Conservation (phyloP, 768 basidiomycete species). For the Sporobolomyces pararoseus region DNA sequence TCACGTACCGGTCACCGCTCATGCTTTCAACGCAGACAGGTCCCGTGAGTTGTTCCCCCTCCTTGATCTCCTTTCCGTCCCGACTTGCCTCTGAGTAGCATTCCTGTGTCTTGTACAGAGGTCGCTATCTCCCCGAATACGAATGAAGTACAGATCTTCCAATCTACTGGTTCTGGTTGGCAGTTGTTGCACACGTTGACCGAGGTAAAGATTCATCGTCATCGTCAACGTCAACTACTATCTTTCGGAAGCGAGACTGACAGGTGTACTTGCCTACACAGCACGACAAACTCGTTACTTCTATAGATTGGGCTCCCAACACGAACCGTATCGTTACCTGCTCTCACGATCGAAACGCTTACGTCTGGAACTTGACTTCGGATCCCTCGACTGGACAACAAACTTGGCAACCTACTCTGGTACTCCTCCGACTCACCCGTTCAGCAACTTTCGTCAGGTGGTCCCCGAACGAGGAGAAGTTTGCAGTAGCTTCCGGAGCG, state of each 20-base stretch:
- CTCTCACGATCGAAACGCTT: slow-evolving; percentile 98
- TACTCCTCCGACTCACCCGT: slow-evolving; percentile 86
- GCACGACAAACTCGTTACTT: slow-evolving; percentile 97
- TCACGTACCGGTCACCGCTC: slow-evolving; percentile 71
- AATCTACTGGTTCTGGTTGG: slow-evolving; percentile 66
- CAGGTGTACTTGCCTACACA: too few species aligned
- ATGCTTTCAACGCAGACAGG: slow-evolving; percentile 85
- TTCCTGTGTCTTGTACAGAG: slow-evolving; percentile 56
- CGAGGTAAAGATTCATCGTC: too few species aligned
- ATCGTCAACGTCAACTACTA: too few species aligned
- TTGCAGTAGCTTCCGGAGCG: slow-evolving; percentile 95
- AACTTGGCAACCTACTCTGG: slow-evolving; percentile 94
- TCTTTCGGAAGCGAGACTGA: too few species aligned
- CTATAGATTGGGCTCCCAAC: slow-evolving; percentile 96
- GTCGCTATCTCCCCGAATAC: slow-evolving; percentile 86
- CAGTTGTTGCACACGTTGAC: slow-evolving; percentile 66
- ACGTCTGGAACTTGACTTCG: slow-evolving; percentile 86
- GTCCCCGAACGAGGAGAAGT: slow-evolving; percentile 98
- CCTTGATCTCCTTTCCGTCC: background rate
- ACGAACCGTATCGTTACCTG: slow-evolving; percentile 97
- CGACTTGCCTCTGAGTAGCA: background rate
- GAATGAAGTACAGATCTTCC: slow-evolving; percentile 78
- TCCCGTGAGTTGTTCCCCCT: slow-evolving; percentile 60
- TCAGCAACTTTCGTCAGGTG: slow-evolving; percentile 92
- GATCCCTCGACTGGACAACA: slow-evolving; percentile 67